A percentile compares a stretch with the other conserved stretches of the same genome.
phyloP scores from a whole-genome alignment of 805 yeast genomes.

The Ogataea neopini region DNA sequence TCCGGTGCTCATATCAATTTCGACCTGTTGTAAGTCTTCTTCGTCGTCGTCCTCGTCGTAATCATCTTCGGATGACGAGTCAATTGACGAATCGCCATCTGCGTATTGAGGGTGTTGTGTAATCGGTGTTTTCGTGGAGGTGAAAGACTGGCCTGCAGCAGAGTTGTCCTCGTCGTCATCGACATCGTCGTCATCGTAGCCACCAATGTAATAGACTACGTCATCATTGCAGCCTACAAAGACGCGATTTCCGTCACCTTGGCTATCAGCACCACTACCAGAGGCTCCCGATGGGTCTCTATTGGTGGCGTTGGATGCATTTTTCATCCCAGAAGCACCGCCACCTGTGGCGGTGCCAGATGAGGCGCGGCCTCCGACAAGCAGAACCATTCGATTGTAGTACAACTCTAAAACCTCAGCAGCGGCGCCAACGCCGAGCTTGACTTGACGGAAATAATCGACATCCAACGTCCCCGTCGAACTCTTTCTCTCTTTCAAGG shows the following conservation, averaged over 20 bases:
- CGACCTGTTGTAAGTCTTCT: background rate
- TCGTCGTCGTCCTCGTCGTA: background rate
- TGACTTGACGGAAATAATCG: constrained; percentile 28
- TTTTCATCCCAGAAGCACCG: no score
- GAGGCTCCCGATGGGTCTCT: no score
- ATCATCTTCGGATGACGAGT: background rate
- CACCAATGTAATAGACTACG: constrained; percentile 20
- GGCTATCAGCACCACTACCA: constrained; percentile 9
- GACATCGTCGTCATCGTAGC: background rate
- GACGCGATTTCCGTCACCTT: constrained; percentile 20
- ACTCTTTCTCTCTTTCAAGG: constrained; percentile 25
- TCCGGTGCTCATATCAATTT: background rate
- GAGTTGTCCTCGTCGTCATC: no score
- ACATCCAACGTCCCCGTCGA: constrained; percentile 32
- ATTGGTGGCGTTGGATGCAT: no score
- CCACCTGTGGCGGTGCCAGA: constrained; percentile 10
- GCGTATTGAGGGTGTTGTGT: background rate
- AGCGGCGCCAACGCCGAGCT: constrained; percentile 34
- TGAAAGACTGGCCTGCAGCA: background rate
- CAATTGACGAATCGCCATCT: background rate
- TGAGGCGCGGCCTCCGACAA: constrained; percentile 43
- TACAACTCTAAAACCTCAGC: constrained; percentile 47
- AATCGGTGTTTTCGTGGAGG: background rate
- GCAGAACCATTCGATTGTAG: constrained; percentile 48
- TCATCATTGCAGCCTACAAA: constrained; percentile 35